These are phyloP conservation scores for Isochrysis galbana DNA, from an alignment of 78 protist genomes.

Conservation along the genomic window DNA sequence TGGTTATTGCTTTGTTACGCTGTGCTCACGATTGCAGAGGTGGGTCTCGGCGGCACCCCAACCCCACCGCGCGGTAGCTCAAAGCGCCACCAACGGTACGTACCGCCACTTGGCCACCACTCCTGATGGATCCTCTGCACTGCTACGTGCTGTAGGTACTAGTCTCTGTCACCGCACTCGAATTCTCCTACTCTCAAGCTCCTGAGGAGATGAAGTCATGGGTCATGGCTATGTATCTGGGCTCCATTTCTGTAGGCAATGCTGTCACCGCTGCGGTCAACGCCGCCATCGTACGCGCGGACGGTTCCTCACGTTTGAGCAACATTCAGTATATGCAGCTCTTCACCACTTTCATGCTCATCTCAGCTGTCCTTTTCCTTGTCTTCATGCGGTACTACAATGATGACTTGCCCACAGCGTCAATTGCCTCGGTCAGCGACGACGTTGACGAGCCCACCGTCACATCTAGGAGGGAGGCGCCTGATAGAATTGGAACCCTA, in stretches of 20 bases:
- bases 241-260: not conserved
- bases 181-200: slow-evolving; percentile 75
- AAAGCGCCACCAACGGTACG: not conserved
- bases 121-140: not conserved
- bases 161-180: slow-evolving; percentile 64
- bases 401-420: too few species aligned
- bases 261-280: not conserved
- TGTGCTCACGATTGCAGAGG: not conserved
- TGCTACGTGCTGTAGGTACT: not conserved
- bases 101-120: not conserved
- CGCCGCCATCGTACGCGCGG: not conserved
- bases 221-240: slow-evolving; percentile 16
- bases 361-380: not conserved
- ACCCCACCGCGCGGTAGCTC: too few species aligned
- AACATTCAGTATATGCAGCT: not conserved
- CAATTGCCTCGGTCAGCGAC: too few species aligned
- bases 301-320: not conserved
- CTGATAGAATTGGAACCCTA: too few species aligned
- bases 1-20: not conserved
- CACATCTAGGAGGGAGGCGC: too few species aligned
- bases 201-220: slow-evolving; percentile 72
- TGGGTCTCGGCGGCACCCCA: too few species aligned
- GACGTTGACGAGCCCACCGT: too few species aligned
- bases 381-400: too few species aligned
- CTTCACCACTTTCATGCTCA: not conserved